Base-by-base conservation (phyloP, 306 rosid genomes). In the Lithocarpus polystachyus region DNA sequence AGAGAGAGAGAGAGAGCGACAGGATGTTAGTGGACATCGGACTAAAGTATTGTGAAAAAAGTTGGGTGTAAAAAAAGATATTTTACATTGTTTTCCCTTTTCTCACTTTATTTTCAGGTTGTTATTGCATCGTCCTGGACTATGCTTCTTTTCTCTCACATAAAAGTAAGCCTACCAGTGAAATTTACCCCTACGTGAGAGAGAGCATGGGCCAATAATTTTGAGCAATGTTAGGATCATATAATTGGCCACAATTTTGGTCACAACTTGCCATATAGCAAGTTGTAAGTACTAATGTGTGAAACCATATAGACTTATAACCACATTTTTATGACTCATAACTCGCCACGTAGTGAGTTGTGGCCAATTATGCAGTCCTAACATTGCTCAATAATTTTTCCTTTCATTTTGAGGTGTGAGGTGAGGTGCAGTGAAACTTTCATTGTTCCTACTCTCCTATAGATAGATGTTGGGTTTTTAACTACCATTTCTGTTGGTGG, bases 401-500 rank as follows among this genome's bases (percentile, higher is more conserved):
- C 52, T 2, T 45, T 45, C 14, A 11, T 48, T 48, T 3, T 12
- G 53, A 48, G 17, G 48, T 17, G 15, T n/a, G 1, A 68, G 24
- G 82, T 37, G 13, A n/a, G 67, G 37, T 24, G 7, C 26, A 7
- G 69, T 31, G 84, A 28, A 35, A 51, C 61, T 68, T 56, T 35
- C 67, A 18, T 62, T 8, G 19, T 62, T 33, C 10, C 4, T 37
- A 37, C 45, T 48, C 10, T 6, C 48, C 24, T 31, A 7, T 9
- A 33, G 54, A 65, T 55, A 20, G 18, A 73, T 29, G 56, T 26
- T 29, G 22, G 31, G 73, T 40, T 54, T 71, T 75, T 73, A 53
- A 78, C 70, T 80, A 24, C 53, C 79, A 53, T 65, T 74, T 86
- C 65, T 26, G 78, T 75, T 81, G 86, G 85, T 51, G 75, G 73